These are phyloP conservation scores for Microbotryomycetes sp. DNA, from an alignment of 1,284 basidiomycete genomes.

Conservation along the genomic window DNA sequence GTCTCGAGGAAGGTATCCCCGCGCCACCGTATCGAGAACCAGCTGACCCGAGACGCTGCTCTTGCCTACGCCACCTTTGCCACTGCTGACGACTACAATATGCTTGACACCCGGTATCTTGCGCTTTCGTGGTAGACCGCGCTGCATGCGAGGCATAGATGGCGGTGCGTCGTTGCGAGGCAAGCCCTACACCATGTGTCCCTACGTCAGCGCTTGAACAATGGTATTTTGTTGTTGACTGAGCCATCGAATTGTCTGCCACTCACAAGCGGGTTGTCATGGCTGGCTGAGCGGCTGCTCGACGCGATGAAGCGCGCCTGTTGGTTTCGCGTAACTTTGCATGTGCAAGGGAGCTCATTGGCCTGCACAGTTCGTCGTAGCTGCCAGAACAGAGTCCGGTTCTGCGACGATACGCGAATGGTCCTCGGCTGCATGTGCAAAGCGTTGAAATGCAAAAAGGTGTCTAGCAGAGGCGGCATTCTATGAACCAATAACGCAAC, in stretches of 20 bases:
- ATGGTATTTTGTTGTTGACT: background rate
- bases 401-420: too few species aligned
- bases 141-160: conserved; percentile 36
- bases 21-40: too few species aligned
- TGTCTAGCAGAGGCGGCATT: too few species aligned
- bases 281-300: background rate
- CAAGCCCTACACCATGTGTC: conserved; percentile 23
- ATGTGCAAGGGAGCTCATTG: background rate
- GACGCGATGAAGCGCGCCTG: background rate
- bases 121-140: conserved; percentile 46
- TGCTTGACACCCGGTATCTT: conserved; percentile 48
- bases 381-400: too few species aligned
- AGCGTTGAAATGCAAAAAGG: too few species aligned
- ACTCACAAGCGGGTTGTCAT: conserved; percentile 29
- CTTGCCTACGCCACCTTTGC: conserved; percentile 96
- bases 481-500: too few species aligned
- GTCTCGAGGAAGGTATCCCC: background rate
- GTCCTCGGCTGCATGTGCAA: too few species aligned
- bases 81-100: conserved; percentile 81
- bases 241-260: background rate
- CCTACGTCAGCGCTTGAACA: background rate
- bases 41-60: conserved; percentile 84
- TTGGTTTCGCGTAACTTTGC: background rate
- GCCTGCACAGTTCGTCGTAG: too few species aligned
- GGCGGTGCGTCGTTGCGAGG: conserved; percentile 33